Percentiles rank a stretch among this genome's conserved stretches.
Evolutionary conservation across 2,329 filamentous ascomycete genomes (phyloP).

Genomic region (Sporothrix brasiliensis): DNA sequence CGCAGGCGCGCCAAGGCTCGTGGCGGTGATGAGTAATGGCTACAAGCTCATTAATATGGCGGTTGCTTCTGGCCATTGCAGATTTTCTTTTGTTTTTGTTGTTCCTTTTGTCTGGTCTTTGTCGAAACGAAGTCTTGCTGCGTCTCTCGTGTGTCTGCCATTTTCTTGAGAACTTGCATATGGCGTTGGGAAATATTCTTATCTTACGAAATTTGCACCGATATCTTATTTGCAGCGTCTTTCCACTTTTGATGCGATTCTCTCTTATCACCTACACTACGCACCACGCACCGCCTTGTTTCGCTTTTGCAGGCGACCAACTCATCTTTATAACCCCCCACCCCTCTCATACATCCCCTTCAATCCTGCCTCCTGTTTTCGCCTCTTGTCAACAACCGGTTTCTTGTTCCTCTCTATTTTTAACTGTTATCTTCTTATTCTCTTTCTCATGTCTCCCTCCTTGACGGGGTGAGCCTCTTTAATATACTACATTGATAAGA

Average conservation of each 20-base stretch:
- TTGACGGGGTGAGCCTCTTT: background rate
- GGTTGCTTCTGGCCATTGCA: background rate
- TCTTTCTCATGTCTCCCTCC: background rate
- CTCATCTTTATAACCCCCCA: background rate
- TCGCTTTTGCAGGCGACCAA: constrained; percentile 13
- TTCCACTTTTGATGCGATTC: constrained; percentile 3
- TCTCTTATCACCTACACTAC: background rate
- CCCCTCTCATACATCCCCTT: background rate
- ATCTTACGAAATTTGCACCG: constrained; percentile 22
- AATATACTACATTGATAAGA: constrained; percentile 14
- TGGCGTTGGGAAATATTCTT: constrained; percentile 23
- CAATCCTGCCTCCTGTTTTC: constrained; percentile 5
- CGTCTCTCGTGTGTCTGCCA: constrained; percentile 6
- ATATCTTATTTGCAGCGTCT: constrained; percentile 26
- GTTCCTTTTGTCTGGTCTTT: constrained; percentile 7
- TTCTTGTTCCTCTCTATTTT: constrained; percentile 14
- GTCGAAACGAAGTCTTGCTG: background rate
- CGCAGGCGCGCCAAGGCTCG: constrained; percentile 79
- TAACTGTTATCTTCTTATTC: background rate
- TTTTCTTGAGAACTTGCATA: constrained; percentile 23
- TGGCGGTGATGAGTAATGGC: constrained; percentile 56
- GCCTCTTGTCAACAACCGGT: background rate
- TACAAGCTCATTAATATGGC: background rate
- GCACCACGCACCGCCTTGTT: background rate
- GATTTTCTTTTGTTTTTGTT: background rate